Evolutionary conservation across 2,329 filamentous ascomycete genomes (phyloP), one percentile per base, ranked within the genome.

Genomic region (Exophiala mesophila): DNA sequence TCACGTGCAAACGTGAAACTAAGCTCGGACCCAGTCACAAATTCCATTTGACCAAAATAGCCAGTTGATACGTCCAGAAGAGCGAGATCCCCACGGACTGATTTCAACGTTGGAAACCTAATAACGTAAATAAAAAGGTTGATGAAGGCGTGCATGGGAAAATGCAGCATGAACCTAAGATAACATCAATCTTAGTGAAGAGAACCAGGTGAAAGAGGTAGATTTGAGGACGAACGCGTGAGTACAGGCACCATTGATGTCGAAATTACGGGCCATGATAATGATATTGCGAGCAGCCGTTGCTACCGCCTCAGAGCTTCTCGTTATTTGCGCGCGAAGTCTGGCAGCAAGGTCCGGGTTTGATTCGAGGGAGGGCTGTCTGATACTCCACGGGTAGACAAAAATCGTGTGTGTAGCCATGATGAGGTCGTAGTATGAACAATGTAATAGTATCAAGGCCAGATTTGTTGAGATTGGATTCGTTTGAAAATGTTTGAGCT

Each of bases 131-230:
- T 31, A 16, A 31, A 31, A 13, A 31, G 17, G 17, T 31, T 31
- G 13, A 31, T 31, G 29, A 31, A 31, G 17, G 29, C 29, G 29
- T 31, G 29, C 29, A 31, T 31, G 13, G 29, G 29, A 16, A 13
- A 39, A 15, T 37, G 35, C 35, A 37, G 5, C 35, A 37, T 37
- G 20, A 37, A 37, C n/a, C 35, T 37, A 9, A n/a, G n/a, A n/a
- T n/a, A n/a, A n/a, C n/a, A n/a, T n/a, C n/a, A n/a, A n/a, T n/a
- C n/a, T n/a, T n/a, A n/a, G n/a, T n/a, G n/a, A n/a, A n/a, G n/a
- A n/a, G n/a, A n/a, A n/a, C n/a, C n/a, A n/a, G n/a, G n/a, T n/a
- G n/a, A n/a, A n/a, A n/a, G n/a, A n/a, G n/a, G n/a, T n/a, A n/a
- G n/a, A n/a, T n/a, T n/a, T n/a, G n/a, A 23, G 16, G 24, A 24